Base-by-base conservation (phyloP, 2,329 filamentous ascomycete genomes). In the Fusarium stilboides region DNA sequence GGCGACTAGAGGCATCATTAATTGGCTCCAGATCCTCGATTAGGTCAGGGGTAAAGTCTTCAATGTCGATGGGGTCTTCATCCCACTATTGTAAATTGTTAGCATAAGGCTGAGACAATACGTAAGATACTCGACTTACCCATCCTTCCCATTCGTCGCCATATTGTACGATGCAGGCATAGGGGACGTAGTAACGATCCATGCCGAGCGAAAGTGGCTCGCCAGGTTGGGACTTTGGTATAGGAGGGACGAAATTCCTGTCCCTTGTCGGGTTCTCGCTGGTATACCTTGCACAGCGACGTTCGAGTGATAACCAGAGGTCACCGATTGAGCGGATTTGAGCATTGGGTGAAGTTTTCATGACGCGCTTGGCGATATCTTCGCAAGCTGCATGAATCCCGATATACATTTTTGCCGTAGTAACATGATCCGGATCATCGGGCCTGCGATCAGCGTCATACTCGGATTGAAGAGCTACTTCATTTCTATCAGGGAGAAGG, bases 231-330 rank as follows among this genome's bases (percentile, higher is more conserved):
- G 19, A 20, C 3, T 49, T 34, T 4, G 42, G 47, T 12, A 62
- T 33, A 12, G 17, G 12, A 44, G 59, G 59, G 12, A 40, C 14
- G 8, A 46, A 60, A 19, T 54, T 33, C 20, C 17, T 28, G 9
- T 13, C 14, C 5, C 1, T 49, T 26, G 34, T 20, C 5, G 10
- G 7, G 6, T 34, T 24, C 26, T 52, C 5, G 37, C 24, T 8
- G 9, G 3, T 15, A 24, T 13, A 20, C 31, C 57, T 20, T 17
- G 51, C 36, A 28, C 57, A 52, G 8, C 62, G 53, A 13, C 43
- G 62, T 26, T 54, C 60, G 7, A 65, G 12, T 2, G 47, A 54
- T 1, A 59, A 19, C 62, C 60, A 65, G 2, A 65, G 54, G 0
- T 64, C 47, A 4, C 33, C 22, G 2, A 17, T 7, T 8, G 49